phyloP scores from a whole-genome alignment of 2,329 filamentous ascomycete species.

The Huntiella moniliformis region DNA sequence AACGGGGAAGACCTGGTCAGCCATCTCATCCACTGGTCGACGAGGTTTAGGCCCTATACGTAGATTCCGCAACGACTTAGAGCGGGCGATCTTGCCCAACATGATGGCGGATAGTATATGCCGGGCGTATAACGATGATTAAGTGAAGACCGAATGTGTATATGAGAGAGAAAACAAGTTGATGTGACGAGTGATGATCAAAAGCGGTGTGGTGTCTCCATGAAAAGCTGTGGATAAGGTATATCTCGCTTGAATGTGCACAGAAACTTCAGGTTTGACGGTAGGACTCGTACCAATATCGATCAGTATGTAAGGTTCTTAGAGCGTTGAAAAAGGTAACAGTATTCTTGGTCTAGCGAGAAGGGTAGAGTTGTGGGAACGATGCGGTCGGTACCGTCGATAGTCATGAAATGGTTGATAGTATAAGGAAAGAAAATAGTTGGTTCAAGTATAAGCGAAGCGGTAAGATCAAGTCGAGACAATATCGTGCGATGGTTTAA shows the following conservation, averaged over 20 bases:
- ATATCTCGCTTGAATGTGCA: no score
- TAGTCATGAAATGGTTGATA: not conserved
- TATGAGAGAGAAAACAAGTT: not conserved
- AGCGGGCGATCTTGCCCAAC: conserved; percentile 10
- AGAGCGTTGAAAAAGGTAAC: not conserved
- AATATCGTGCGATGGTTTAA: no score
- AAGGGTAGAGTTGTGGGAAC: not conserved
- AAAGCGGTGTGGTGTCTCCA: no score
- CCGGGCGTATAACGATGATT: not conserved
- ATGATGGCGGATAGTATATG: not conserved
- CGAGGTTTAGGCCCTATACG: conserved; percentile 1
- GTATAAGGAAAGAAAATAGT: conserved; percentile 2
- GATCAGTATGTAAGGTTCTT: not conserved
- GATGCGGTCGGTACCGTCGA: not conserved
- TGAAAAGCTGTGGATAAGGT: no score
- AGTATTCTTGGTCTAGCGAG: not conserved
- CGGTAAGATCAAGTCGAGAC: no score
- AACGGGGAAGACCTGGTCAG: no score
- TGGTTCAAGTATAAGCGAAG: not conserved
- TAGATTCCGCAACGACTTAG: conserved; percentile 9
- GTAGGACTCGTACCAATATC: not conserved
- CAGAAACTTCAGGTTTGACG: not conserved
- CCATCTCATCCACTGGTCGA: not conserved
- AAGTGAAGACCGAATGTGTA: not conserved
- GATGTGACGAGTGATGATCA: not conserved